A percentile compares a stretch with the other conserved stretches of the same genome.
Evolutionary conservation across 768 basidiomycete species (phyloP).

Genomic region (Harrya chromipes): DNA sequence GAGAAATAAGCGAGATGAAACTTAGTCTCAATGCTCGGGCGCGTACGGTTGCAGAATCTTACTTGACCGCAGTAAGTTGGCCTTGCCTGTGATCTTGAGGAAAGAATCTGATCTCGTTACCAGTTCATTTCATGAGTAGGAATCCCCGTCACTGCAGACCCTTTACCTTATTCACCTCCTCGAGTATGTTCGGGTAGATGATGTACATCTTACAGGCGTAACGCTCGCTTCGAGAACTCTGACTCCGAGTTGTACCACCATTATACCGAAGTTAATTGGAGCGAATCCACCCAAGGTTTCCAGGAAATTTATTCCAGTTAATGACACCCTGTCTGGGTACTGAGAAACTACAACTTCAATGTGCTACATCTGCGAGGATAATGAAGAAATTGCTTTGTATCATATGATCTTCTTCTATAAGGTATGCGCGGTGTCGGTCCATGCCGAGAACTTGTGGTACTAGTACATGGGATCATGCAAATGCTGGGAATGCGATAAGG

Average conservation of each 20-base stretch:
- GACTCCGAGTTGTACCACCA: constrained; percentile 17
- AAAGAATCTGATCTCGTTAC: constrained; percentile 4
- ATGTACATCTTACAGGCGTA: constrained; percentile 16
- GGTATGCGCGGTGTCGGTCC: constrained; percentile 24
- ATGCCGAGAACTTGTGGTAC: constrained; percentile 18
- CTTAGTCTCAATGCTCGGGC: constrained; percentile 93
- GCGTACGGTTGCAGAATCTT: constrained; percentile 96
- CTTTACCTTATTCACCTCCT: constrained; percentile 12
- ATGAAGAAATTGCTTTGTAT: constrained; percentile 16
- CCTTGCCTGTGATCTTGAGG: background rate
- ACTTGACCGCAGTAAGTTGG: constrained; percentile 77
- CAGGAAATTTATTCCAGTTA: constrained; percentile 5
- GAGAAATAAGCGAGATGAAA: constrained; percentile 99
- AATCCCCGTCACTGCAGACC: background rate
- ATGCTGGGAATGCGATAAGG: constrained; percentile 24
- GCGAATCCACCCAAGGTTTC: background rate
- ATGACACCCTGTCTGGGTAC: constrained; percentile 3
- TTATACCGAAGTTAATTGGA: constrained; percentile 7
- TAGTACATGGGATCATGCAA: constrained; percentile 23
- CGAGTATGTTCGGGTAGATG: constrained; percentile 17
- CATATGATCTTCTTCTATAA: constrained; percentile 16
- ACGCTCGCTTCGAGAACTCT: constrained; percentile 1
- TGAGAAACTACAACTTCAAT: constrained; percentile 16
- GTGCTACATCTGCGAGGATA: constrained; percentile 21
- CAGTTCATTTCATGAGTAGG: constrained; percentile 28